Evolutionary conservation across 2,329 filamentous ascomycete species (phyloP), one percentile per base, ranked within the genome.

Genomic region (Botryotinia narcissicola): DNA sequence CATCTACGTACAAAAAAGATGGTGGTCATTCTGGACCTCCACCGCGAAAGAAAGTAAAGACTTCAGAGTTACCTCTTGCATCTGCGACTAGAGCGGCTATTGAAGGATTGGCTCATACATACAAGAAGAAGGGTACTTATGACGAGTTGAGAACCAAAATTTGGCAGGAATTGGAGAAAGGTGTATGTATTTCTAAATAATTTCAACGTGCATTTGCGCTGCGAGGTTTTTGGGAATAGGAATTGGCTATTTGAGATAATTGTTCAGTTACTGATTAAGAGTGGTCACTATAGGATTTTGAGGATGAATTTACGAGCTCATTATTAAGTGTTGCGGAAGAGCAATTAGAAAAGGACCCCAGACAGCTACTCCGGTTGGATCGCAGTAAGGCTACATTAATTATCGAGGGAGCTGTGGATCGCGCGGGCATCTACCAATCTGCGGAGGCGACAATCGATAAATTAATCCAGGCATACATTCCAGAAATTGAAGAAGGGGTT

Each of bases 101-200:
- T 73, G 92, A 95, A 78, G 88, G 87, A 25, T 87, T 95, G 35
- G 88, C 92, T n/a, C 91, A 93, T 80, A 91, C 88, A 18, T 95
- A 95, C 84, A 95, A 95, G 83, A 95, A 95, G 84, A 94, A 93
- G 82, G 93, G 93, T 75, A 92, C 92, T 73, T 96, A 95, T 80
- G 93, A 96, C 82, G 85, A 87, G 22, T 88, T 95, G 76, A 90
- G 93, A 75, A 95, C 94, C 80, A 88, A 92, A 78, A 87, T 93
- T 18, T 94, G 92, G 88, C 89, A 92, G 63, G 90, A 92, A 73
- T 93, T 93, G 77, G 89, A 91, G 79, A 87, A 88, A 44, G 91
- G 89, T 77, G 92, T 93, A 86, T 73, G 79, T 68, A 68, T 46
- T 46, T 67, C 29, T 10, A 68, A 42, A 46, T 18, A 32, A 60